These are phyloP conservation scores for Umbellularia californica DNA, from an alignment of 164 flowering plant species.

Conservation along the genomic window DNA sequence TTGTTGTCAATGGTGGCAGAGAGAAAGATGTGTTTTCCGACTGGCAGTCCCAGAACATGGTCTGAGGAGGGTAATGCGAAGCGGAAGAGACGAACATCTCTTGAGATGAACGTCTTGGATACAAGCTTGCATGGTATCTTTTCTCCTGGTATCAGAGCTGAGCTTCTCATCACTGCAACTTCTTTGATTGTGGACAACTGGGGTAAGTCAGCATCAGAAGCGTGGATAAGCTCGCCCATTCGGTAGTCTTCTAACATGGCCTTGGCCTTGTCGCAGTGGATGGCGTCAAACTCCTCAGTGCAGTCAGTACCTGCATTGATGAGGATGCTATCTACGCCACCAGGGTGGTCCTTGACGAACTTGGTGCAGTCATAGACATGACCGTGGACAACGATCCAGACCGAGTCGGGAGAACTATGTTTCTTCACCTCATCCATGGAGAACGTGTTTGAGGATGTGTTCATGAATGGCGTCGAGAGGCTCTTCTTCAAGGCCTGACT, in stretches of 20 bases:
- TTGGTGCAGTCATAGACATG: slow-evolving; percentile 87
- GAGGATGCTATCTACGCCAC: slow-evolving; percentile 88
- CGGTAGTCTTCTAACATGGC: slow-evolving; percentile 66
- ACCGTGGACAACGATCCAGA: slow-evolving; percentile 93
- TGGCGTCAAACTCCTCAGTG: slow-evolving; percentile 95
- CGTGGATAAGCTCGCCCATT: slow-evolving; percentile 64
- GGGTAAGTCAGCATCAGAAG: slow-evolving; percentile 63
- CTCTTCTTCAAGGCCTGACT: slow-evolving; percentile 53
- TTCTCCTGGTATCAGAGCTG: slow-evolving; percentile 56
- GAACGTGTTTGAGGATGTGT: slow-evolving; percentile 50
- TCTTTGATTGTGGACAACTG: slow-evolving; percentile 61
- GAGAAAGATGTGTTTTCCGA: slow-evolving; percentile 83
- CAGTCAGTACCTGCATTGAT: slow-evolving; percentile 97
- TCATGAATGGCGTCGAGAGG: slow-evolving; percentile 75
- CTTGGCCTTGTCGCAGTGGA: slow-evolving; percentile 92
- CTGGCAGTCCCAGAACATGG: slow-evolving; percentile 72
- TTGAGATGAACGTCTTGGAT: slow-evolving; percentile 53
- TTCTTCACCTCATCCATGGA: slow-evolving; percentile 69
- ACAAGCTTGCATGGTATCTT: slow-evolving; percentile 70
- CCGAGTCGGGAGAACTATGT: slow-evolving; percentile 70
- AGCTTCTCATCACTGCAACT: slow-evolving; percentile 11
- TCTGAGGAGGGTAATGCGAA: slow-evolving; percentile 69
- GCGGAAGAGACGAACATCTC: slow-evolving; percentile 62
- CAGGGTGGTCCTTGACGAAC: slow-evolving; percentile 91
- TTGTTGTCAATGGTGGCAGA: slow-evolving; percentile 66